Percentiles rank a stretch among this genome's conserved stretches.
These are phyloP conservation scores for Cutaneotrichosporon sp. DNA, from an alignment of 1,284 basidiomycete species.

Conservation along the genomic window DNA sequence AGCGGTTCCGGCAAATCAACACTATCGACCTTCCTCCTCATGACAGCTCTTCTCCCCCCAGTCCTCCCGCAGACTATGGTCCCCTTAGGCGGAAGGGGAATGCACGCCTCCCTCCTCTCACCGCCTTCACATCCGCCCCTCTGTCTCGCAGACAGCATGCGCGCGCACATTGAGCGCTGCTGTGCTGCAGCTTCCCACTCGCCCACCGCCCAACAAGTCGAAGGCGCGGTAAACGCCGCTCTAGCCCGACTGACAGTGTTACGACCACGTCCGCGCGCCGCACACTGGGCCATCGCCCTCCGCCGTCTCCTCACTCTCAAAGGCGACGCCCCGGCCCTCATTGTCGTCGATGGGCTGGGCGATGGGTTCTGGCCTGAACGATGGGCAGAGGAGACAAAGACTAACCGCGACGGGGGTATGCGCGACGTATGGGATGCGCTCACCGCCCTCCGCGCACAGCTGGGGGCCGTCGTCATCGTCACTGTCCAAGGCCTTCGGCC, in stretches of 20 bases:
- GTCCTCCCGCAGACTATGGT: slow-evolving; percentile 18
- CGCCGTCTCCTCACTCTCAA: slow-evolving; percentile 16
- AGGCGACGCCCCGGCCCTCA: slow-evolving; percentile 21
- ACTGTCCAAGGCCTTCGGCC: slow-evolving; percentile 42
- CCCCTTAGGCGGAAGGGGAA: slow-evolving; percentile 37
- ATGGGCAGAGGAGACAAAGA: slow-evolving; percentile 39
- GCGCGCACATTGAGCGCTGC: slow-evolving; percentile 31
- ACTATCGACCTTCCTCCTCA: slow-evolving; percentile 30
- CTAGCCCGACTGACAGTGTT: slow-evolving; percentile 5
- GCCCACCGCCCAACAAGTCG: background rate
- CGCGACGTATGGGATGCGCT: slow-evolving; percentile 42
- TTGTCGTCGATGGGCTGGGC: slow-evolving; percentile 47
- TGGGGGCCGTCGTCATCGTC: slow-evolving; percentile 43
- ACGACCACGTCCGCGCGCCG: slow-evolving; percentile 8
- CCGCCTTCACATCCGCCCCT: slow-evolving; percentile 32
- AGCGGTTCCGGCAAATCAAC: slow-evolving; percentile 45
- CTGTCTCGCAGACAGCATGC: slow-evolving; percentile 28
- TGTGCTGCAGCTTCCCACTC: slow-evolving; percentile 5
- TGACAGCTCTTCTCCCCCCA: slow-evolving; percentile 39
- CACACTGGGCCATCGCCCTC: slow-evolving; percentile 30
- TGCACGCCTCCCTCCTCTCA: slow-evolving; percentile 33
- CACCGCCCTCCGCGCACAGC: slow-evolving; percentile 36
- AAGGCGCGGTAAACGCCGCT: slow-evolving; percentile 22
- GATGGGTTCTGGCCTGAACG: slow-evolving; percentile 46
- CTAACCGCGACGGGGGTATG: slow-evolving; percentile 33